Evolutionary conservation across 495 filamentous ascomycete species (phyloP), one percentile per base, ranked within the genome.

Genomic region (Neurospora sp.): DNA sequence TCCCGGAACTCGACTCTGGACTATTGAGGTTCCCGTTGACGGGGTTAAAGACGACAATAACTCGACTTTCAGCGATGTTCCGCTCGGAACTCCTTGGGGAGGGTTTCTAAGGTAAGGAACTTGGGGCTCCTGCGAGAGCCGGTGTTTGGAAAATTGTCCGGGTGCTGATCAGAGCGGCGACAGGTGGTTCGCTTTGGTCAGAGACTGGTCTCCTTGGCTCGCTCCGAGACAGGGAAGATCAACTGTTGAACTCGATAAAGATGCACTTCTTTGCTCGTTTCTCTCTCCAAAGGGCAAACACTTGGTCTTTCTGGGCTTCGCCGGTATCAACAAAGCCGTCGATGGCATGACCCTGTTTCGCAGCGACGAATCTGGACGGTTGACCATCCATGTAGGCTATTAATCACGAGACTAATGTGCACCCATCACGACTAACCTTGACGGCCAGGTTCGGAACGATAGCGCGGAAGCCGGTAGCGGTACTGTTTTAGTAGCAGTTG

Each of bases 131-230:
- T 9, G 37, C 27, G 59, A 20, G 31, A 27, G 42, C 59, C 38
- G 12, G n/a, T 37, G n/a, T 38, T 31, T 39, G 8, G 12, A 71
- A 69, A 71, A 76, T 80, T 14, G 53, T 35, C 27, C 10, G 27
- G 53, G 27, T 65, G 27, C 53, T 65, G 27, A 65, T 18, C 53
- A 31, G 72, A 83, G 65, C 40, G 65, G 48, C 42, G 12, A 35
- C 68, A 87, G 89, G 72, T 95, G 93, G 87, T 94, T 97, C 77
- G 88, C 93, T 5, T 81, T 96, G 8, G 90, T 94, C 16, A 89
- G 93, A n/a, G 82, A 91, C 3, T 94, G 91, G 88, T 85, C 84
- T 39, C 90, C 94, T 1, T 98, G 96, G 96, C 84, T 98, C 16
- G 93, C 91, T 0, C 96, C 96, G 27, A 85, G 93, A 18, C 96